Evolutionary conservation across 306 rosid species (phyloP), one percentile per base, ranked within the genome.

Genomic region (Cucurbita ficifolia): DNA sequence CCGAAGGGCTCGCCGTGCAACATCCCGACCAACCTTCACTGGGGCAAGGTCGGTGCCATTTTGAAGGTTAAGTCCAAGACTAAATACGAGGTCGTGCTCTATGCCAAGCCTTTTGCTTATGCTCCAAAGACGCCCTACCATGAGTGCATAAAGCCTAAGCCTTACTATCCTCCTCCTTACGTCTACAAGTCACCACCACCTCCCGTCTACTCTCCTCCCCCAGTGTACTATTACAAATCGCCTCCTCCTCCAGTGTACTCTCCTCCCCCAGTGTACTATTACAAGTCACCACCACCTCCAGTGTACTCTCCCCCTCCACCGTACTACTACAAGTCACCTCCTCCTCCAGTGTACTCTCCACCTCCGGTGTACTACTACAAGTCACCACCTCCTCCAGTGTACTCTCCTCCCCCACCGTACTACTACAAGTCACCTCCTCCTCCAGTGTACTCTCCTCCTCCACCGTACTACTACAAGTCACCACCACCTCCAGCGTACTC

Each of bases 71-170:
- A 93, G 70, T 93, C 98, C n/a, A 81, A 87, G 82, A 78, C 84
- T 61, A 52, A 87, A n/a, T 35, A 86, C 16, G 94, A 87, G 80
- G 92, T 90, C 67, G 98, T 93, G 59, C 87, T 93, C 40, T 22
- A 36, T 8, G 87, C 97, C 13, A 86, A 83, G 78, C 86, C 97
- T 59, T 93, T 93, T 77, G 98, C 97, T 8, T 93, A 88, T 80
- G 97, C 94, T 62, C 82, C 98, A 0, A 88, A 88, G 85, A 86
- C 79, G 43, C 94, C 87, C 51, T 81, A 79, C 61, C 19, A 86
- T 63, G 90, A 90, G 76, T 93, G 98, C 59, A 49, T 75, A 1
- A 87, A 90, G 73, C 74, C 74, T 2, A 77, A 80, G 76, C 92
- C 98, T 11, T 54, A 73, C 10, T 70, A 85, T 19, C 96, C 92